A percentile compares a stretch with the other conserved stretches of the same genome.
Conservation (phyloP, 345 rosid genomes). For the Capsella bursapastoris region DNA sequence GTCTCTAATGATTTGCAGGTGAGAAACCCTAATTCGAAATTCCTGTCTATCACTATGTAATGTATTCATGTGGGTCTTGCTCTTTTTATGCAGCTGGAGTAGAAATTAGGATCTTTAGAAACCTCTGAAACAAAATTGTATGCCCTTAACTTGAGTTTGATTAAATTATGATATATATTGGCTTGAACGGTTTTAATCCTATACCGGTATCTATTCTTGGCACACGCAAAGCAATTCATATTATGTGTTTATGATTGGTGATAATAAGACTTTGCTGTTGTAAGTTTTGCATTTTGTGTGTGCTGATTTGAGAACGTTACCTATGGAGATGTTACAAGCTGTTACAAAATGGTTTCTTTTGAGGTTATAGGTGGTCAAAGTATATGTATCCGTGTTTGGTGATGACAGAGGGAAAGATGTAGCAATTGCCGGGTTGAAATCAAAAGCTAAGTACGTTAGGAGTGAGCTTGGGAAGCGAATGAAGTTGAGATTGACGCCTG, state of each 20-base stretch:
- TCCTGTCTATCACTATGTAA: not conserved
- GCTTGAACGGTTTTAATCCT: not conserved
- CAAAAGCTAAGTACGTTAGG: slow-evolving; percentile 84
- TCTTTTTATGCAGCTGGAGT: not conserved
- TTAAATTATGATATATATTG: not conserved
- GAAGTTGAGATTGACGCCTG: slow-evolving; percentile 90
- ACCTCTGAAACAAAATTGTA: not conserved
- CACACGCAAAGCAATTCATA: not conserved
- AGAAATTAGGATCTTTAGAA: slow-evolving; percentile 21
- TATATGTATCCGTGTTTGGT: slow-evolving; percentile 91
- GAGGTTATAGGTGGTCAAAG: slow-evolving; percentile 78
- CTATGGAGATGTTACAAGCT: not conserved
- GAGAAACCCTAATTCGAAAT: not conserved
- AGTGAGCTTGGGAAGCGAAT: slow-evolving; percentile 80
- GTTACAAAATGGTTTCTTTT: not conserved
- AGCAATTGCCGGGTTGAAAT: slow-evolving; percentile 81
- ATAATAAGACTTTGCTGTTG: not conserved
- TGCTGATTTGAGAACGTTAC: not conserved
- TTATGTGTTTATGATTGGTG: not conserved
- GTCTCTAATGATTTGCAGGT: slow-evolving; percentile 89
- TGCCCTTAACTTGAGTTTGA: not conserved
- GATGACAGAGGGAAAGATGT: slow-evolving; percentile 94
- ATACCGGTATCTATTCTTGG: not conserved
- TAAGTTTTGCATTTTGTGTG: not conserved
- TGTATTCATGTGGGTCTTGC: not conserved